Conservation (phyloP, 148 eudicot genomes). For the Chenopodium suecicum region DNA sequence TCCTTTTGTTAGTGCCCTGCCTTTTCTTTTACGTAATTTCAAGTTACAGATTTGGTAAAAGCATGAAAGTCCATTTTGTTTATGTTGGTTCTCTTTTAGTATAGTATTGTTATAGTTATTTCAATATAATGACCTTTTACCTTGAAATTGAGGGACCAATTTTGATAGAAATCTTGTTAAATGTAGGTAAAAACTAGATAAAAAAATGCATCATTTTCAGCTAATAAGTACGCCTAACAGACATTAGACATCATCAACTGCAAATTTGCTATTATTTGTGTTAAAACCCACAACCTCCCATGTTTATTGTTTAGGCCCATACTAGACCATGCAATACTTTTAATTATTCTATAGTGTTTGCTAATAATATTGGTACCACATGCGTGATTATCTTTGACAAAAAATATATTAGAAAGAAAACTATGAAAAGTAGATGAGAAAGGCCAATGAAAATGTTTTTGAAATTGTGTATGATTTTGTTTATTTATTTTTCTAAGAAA, state of each 20-base stretch:
- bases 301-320: slow-evolving; percentile 20
- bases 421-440: slow-evolving; percentile 9
- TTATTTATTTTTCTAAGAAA: too few relatives aligned
- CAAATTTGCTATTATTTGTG: neutral
- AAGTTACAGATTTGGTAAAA: neutral
- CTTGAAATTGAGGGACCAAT: neutral
- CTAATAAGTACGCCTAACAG: slow-evolving; percentile 1
- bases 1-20: neutral
- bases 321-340: neutral
- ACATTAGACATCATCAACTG: slow-evolving; percentile 16
- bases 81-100: slow-evolving; percentile 5
- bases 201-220: slow-evolving; percentile 22
- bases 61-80: neutral
- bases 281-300: slow-evolving; percentile 12
- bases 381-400: slow-evolving; percentile 20
- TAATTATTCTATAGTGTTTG: slow-evolving; percentile 16
- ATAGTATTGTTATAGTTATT: neutral
- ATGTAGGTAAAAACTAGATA: slow-evolving; percentile 10
- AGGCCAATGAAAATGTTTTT: slow-evolving; percentile 12
- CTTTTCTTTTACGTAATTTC: neutral
- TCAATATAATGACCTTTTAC: neutral
- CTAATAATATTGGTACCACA: slow-evolving; percentile 25
- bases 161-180: neutral
- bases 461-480: too few relatives aligned
- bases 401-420: slow-evolving; percentile 1